A percentile compares a stretch with the other conserved stretches of the same genome.
Evolutionary conservation across 768 basidiomycete species (phyloP).

Genomic region (Suillus lakei): DNA sequence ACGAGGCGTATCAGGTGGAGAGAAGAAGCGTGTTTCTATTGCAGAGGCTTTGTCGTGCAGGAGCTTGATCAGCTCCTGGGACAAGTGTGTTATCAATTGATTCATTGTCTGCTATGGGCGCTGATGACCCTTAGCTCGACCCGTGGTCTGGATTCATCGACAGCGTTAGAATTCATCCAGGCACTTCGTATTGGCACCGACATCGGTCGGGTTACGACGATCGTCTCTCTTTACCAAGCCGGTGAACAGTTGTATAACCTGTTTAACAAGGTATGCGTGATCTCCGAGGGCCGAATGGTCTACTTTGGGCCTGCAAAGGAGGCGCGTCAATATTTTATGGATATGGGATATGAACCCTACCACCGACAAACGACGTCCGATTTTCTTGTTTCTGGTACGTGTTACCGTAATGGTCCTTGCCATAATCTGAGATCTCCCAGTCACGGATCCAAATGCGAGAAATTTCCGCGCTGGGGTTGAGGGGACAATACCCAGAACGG

Average conservation of each 20-base stretch:
- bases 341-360: conserved; percentile 58
- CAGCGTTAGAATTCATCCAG: conserved; percentile 75
- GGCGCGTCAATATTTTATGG: conserved; percentile 62
- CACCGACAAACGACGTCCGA: conserved; percentile 67
- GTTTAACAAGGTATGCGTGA: conserved; percentile 75
- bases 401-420: background rate
- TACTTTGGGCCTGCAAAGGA: conserved; percentile 61
- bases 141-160: conserved; percentile 68
- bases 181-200: conserved; percentile 73
- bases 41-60: conserved; percentile 58
- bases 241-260: conserved; percentile 67
- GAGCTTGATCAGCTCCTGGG: background rate
- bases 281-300: conserved; percentile 62
- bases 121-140: conserved; percentile 53
- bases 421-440: conserved; percentile 25
- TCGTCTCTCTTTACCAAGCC: conserved; percentile 88
- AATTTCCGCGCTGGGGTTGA: conserved; percentile 40
- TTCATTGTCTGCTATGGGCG: background rate
- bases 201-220: conserved; percentile 53
- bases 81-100: conserved; percentile 13
- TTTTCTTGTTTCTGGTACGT: conserved; percentile 48
- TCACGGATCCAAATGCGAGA: conserved; percentile 69
- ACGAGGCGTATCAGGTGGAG: conserved; percentile 74
- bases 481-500: conserved; percentile 43
- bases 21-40: conserved; percentile 85